A percentile compares a stretch with the other conserved stretches of the same genome.
These are phyloP conservation scores for Pelargonium myrrhifolium DNA, from an alignment of 441 rosid genomes.

Conservation along the genomic window DNA sequence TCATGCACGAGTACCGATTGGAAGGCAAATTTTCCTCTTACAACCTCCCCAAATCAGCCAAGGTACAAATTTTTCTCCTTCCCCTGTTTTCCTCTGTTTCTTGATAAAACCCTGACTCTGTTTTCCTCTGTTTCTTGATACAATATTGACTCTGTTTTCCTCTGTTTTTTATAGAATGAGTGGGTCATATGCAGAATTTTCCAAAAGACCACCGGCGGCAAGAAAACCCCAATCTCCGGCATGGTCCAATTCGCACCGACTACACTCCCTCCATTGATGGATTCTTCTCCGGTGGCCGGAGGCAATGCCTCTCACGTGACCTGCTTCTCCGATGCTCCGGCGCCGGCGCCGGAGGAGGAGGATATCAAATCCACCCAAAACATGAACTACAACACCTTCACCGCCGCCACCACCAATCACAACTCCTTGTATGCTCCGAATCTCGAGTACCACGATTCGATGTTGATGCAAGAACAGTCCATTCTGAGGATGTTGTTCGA, in stretches of 20 bases:
- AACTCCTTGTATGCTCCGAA: constrained; percentile 15
- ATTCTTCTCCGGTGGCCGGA: neutral
- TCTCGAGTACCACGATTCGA: constrained; percentile 18
- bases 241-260: neutral
- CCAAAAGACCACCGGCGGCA: neutral
- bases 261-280: neutral
- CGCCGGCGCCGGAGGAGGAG: neutral
- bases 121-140: neutral
- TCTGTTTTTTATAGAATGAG: neutral
- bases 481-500: constrained; percentile 22
- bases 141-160: neutral
- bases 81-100: neutral
- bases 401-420: neutral
- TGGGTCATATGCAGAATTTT: neutral
- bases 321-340: constrained; percentile 38
- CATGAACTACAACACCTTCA: neutral
- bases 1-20: neutral
- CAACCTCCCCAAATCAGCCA: neutral
- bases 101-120: no score
- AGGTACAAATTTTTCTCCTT: neutral
- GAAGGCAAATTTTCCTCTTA: neutral
- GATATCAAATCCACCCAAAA: neutral
- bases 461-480: constrained; percentile 30
- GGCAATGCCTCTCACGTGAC: constrained; percentile 14
- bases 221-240: neutral